These are phyloP conservation scores for Xylaria digitata DNA, from an alignment of 2,329 filamentous ascomycete genomes.

Conservation along the genomic window DNA sequence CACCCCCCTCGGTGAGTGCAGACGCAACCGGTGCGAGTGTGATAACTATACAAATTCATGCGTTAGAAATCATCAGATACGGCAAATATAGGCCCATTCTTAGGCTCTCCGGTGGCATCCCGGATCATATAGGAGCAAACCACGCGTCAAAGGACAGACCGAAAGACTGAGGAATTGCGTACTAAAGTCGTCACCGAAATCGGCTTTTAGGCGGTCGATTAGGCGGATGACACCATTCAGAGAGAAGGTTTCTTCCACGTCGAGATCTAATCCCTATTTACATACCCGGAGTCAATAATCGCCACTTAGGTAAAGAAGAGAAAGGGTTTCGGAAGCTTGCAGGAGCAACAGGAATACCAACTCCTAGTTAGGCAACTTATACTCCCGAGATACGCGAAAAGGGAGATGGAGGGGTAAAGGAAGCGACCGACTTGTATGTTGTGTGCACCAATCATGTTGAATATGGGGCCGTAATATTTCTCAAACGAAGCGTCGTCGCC, in stretches of 20 bases:
- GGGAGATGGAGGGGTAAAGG: too few relatives aligned
- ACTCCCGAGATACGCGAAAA: too few relatives aligned
- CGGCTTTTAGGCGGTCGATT: constrained; percentile 73
- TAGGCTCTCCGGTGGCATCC: neutral
- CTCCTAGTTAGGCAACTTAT: too few relatives aligned
- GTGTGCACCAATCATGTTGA: constrained; percentile 70
- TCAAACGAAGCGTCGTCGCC: constrained; percentile 72
- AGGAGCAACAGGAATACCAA: too few relatives aligned
- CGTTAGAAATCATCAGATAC: neutral
- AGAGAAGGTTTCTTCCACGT: constrained; percentile 82
- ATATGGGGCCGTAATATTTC: constrained; percentile 72
- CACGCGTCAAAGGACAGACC: too few relatives aligned
- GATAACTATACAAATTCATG: constrained; percentile 61
- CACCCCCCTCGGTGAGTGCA: constrained; percentile 66
- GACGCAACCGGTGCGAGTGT: constrained; percentile 85
- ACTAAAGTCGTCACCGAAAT: constrained; percentile 75
- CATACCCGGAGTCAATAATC: too few relatives aligned
- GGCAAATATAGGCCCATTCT: neutral
- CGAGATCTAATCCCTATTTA: constrained; percentile 75
- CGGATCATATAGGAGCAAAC: neutral
- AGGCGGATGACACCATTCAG: constrained; percentile 73
- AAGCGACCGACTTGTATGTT: constrained; percentile 55
- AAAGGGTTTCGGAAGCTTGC: too few relatives aligned
- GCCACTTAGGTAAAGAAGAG: too few relatives aligned
- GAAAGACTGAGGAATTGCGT: neutral